Conservation (phyloP, 345 rosid species). For the Balakata baccata region DNA sequence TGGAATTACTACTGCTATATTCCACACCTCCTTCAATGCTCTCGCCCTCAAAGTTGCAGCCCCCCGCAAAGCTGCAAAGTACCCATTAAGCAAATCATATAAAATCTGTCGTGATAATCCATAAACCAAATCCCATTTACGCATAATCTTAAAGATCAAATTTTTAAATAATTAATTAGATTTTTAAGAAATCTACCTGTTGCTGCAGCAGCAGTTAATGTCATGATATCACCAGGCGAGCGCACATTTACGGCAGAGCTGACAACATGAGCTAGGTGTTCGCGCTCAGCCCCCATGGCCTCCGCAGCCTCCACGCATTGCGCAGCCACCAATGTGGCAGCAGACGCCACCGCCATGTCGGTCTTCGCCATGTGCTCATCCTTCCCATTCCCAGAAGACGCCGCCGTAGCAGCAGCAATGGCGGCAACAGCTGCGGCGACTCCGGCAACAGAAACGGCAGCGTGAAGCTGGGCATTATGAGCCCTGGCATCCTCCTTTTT, state of each 20-base stretch:
- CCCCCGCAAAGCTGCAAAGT: slow-evolving; percentile 67
- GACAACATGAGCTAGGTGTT: slow-evolving; percentile 63
- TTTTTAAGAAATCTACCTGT: slow-evolving; percentile 53
- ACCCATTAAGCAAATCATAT: neutral
- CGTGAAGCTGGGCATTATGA: slow-evolving; percentile 81
- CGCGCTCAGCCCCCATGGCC: slow-evolving; percentile 86
- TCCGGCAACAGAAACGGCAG: slow-evolving; percentile 71
- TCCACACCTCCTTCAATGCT: slow-evolving; percentile 87
- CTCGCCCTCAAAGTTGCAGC: slow-evolving; percentile 86
- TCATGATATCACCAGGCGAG: slow-evolving; percentile 80
- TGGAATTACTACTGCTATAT: slow-evolving; percentile 86
- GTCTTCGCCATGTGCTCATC: slow-evolving; percentile 79
- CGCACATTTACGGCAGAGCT: slow-evolving; percentile 83
- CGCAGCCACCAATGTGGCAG: slow-evolving; percentile 80
- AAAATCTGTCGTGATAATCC: no score
- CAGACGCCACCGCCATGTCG: slow-evolving; percentile 84
- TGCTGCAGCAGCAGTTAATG: slow-evolving; percentile 86
- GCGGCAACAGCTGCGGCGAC: slow-evolving; percentile 90
- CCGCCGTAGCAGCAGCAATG: slow-evolving; percentile 72
- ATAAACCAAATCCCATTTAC: no score
- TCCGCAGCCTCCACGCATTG: slow-evolving; percentile 92
- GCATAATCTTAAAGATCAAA: no score
- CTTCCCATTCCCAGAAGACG: slow-evolving; percentile 54
- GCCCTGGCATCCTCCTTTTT: slow-evolving; percentile 79
- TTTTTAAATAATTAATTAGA: no score